Percentiles rank a stretch among this genome's conserved stretches.
Conservation (phyloP, 1,284 basidiomycete genomes). For the Fistulina hepatica region DNA sequence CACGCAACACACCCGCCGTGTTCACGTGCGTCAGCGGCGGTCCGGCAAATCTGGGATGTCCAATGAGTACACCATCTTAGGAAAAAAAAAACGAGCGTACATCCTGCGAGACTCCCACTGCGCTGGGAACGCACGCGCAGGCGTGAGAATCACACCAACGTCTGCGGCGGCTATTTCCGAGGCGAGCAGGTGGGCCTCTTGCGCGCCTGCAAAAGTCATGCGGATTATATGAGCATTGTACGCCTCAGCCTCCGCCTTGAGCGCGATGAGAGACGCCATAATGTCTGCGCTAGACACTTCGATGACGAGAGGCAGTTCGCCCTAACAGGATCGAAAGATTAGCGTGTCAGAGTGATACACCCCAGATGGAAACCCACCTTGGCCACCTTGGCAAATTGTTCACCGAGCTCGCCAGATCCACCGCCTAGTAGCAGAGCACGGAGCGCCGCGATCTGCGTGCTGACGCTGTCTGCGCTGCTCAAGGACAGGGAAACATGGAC, state of each 20-base stretch:
- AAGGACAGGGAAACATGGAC: constrained; percentile 55
- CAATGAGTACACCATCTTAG: not conserved
- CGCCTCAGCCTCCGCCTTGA: constrained; percentile 9
- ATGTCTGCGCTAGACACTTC: constrained; percentile 10
- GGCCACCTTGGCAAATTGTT: constrained; percentile 28
- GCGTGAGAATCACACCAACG: constrained; percentile 10
- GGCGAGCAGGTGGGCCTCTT: constrained; percentile 13
- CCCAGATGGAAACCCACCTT: not conserved
- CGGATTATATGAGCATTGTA: not conserved
- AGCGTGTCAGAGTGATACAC: too few relatives aligned
- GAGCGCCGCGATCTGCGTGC: constrained; percentile 63
- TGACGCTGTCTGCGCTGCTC: constrained; percentile 36
- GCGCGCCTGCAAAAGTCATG: constrained; percentile 10
- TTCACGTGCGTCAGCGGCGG: constrained; percentile 64
- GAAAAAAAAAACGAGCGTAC: not conserved
- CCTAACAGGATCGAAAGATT: constrained; percentile 4
- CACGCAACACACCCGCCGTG: constrained; percentile 49
- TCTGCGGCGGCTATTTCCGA: constrained; percentile 8
- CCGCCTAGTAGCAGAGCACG: constrained; percentile 37
- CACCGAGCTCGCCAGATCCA: constrained; percentile 31
- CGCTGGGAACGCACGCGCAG: constrained; percentile 8
- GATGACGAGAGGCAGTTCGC: constrained; percentile 10
- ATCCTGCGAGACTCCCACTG: constrained; percentile 10
- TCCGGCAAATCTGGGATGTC: constrained; percentile 35
- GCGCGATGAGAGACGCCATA: constrained; percentile 9